Base-by-base conservation (phyloP, 2,329 filamentous ascomycete genomes). In the Onygenales sp. region DNA sequence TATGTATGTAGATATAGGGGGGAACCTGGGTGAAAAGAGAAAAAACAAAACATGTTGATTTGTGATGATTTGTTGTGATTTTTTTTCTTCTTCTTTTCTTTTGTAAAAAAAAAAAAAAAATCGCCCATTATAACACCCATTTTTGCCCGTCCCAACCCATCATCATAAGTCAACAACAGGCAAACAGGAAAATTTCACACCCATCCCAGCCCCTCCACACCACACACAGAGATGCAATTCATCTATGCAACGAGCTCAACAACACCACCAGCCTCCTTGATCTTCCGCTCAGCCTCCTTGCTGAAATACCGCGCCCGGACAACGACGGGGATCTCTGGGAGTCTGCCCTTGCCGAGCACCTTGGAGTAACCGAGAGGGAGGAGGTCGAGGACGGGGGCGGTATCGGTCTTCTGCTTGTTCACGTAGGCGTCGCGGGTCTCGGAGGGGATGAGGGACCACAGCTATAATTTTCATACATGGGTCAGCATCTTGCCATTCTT, bases 201-300 rank as follows among this genome's bases (percentile, higher is more conserved):
- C 50, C 40, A 46, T 33, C 36, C n/a, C 32, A 46, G 39, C 36
- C 11, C 34, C 17, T 46, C 50, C 32, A 33, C 32, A 14, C 32
- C 32, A 44, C 14, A 27, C 50, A 40, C 32, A n/a, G 10, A 44
- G 9, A 36, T 44, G 8, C 14, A 42, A 51, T 31, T 44, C 46
- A 51, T 69, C 81, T 87, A 96, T 78, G 90, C 91, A 71, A 96
- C 88, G 74, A 96, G 83, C 83, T 96, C 89, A 69, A 95, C 81
- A 70, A 95, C 88, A 77, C 92, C 92, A 76, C 93, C 93, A 69
- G 91, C 92, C 77, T 93, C 89, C 74, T 88, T 95, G 78, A 98
- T 96, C 87, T 98, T 98, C 80, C 88, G 82, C 86, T 98, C 93
- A 65, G 93, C 93, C 75, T 95, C 85, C 74, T 87, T 87, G 82